A percentile compares a stretch with the other conserved stretches of the same genome.
Conservation (phyloP, 768 basidiomycete species). For the Calocera cornea region DNA sequence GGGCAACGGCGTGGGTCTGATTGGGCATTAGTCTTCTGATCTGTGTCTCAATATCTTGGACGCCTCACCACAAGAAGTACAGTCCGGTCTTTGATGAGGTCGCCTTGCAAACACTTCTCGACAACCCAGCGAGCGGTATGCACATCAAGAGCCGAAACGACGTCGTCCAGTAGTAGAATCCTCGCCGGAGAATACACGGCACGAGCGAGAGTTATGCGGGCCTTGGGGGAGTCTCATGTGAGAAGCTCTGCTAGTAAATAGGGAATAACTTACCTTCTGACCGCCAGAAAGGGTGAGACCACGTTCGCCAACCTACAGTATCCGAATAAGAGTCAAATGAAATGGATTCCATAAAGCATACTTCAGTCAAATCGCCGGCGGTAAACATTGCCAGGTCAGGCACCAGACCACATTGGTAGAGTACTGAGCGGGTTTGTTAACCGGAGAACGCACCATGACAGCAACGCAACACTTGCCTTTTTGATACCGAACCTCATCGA, state of each 20-base stretch:
- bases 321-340: no score
- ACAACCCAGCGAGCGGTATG: slow-evolving; percentile 26
- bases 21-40: no score
- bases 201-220: slow-evolving; percentile 24
- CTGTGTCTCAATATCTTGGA: no score
- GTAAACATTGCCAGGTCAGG: slow-evolving; percentile 25
- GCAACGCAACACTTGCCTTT: slow-evolving; percentile 5
- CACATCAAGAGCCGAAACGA: slow-evolving; percentile 16
- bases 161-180: slow-evolving; percentile 19
- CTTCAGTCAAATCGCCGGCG: slow-evolving; percentile 25
- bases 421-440: not conserved
- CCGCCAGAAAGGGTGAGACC: slow-evolving; percentile 21
- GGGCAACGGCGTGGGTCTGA: not conserved
- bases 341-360: no score
- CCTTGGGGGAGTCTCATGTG: no score
- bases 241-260: not conserved
- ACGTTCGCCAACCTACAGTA: slow-evolving; percentile 27
- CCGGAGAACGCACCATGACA: not conserved
- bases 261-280: slow-evolving; percentile 11
- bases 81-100: slow-evolving; percentile 24
- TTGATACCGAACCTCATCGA: slow-evolving; percentile 23
- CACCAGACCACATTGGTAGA: slow-evolving; percentile 17
- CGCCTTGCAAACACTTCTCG: slow-evolving; percentile 23
- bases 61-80: slow-evolving; percentile 26
- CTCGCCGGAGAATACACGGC: slow-evolving; percentile 22